Conservation (phyloP, 441 rosid genomes). For the Corymbia citriodora region DNA sequence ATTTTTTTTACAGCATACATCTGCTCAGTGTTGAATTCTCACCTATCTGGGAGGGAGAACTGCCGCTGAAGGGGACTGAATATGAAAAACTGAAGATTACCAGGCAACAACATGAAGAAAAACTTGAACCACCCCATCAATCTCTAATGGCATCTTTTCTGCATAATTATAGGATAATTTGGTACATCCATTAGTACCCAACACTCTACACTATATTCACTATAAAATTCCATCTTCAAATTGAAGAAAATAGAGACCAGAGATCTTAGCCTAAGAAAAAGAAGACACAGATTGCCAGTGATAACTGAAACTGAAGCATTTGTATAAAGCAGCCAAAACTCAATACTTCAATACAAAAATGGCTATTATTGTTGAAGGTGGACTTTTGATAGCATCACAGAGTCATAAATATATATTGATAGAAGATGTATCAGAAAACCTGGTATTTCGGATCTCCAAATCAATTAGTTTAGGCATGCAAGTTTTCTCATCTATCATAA, state of each 20-base stretch:
- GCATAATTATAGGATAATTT: neutral
- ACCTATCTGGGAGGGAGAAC: neutral
- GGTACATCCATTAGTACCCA: neutral
- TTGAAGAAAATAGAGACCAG: neutral
- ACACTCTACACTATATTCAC: neutral
- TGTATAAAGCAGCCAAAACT: neutral
- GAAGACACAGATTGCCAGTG: neutral
- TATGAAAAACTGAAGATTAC: neutral
- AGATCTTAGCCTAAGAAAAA: neutral
- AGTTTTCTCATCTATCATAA: conserved; percentile 84
- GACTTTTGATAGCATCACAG: neutral
- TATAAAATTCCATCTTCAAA: neutral
- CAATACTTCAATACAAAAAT: neutral
- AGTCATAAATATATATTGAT: neutral
- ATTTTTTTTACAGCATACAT: neutral
- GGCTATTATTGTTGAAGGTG: neutral
- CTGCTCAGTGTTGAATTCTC: neutral
- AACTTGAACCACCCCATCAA: neutral
- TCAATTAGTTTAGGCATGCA: conserved; percentile 86
- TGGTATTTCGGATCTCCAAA: conserved; percentile 96
- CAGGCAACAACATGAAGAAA: neutral
- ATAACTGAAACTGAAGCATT: neutral
- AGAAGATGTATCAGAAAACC: conserved; percentile 24
- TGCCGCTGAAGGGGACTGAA: neutral
- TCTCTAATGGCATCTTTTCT: neutral